phyloP scores from a whole-genome alignment of 805 yeast species.

The Kregervanrija delftensis region DNA sequence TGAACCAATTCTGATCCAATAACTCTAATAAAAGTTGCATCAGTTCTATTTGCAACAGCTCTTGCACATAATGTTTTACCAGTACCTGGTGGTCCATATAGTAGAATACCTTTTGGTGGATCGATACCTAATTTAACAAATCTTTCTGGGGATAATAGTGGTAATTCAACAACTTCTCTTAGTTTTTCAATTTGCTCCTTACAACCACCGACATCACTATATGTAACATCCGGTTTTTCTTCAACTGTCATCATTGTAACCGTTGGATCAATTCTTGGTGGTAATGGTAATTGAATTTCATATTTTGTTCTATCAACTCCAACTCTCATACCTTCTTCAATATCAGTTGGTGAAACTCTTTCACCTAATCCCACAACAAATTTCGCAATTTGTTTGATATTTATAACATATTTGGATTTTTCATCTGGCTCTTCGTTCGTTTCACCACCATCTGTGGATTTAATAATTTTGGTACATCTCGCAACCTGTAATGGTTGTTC shows the following conservation, averaged over 20 bases:
- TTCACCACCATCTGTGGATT: constrained; percentile 39
- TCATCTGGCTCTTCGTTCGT: constrained; percentile 43
- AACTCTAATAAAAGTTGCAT: constrained; percentile 96
- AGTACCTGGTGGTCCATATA: constrained; percentile 98
- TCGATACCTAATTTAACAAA: constrained; percentile 96
- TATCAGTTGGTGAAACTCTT: constrained; percentile 95
- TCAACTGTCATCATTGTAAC: constrained; percentile 99
- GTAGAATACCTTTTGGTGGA: constrained; percentile 95
- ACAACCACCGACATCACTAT: constrained; percentile 97
- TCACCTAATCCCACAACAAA: constrained; percentile 96
- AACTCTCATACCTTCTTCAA: constrained; percentile 99
- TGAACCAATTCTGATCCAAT: constrained; percentile 98
- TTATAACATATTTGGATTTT: constrained; percentile 88
- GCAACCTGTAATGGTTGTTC: constrained; percentile 98
- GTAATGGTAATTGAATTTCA: constrained; percentile 93
- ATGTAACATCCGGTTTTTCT: constrained; percentile 98
- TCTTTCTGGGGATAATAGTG: constrained; percentile 90
- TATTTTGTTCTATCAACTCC: constrained; percentile 98
- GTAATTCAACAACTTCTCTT: constrained; percentile 93
- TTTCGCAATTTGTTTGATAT: constrained; percentile 96
- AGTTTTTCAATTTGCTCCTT: constrained; percentile 96
- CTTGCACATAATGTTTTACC: constrained; percentile 98
- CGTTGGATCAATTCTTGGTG: constrained; percentile 95
- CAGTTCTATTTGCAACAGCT: constrained; percentile 98
- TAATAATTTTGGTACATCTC: constrained; percentile 94